These are phyloP conservation scores for Ganoderma lingzhi DNA, from an alignment of 1,284 basidiomycete genomes.

Conservation along the genomic window DNA sequence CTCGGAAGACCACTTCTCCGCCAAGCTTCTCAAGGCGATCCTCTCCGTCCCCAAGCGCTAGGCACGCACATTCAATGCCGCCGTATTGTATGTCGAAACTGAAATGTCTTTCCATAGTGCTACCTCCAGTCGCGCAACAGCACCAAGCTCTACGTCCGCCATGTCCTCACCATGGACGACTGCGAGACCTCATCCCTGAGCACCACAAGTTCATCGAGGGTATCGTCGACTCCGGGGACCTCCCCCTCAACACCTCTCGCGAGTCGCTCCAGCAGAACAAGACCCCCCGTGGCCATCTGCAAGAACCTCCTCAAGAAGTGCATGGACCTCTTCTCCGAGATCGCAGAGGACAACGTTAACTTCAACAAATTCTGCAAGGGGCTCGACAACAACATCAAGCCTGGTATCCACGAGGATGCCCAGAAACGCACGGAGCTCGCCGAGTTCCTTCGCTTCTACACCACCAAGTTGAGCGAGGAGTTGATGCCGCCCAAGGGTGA, in stretches of 20 bases:
- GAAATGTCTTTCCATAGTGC: conserved; percentile 59
- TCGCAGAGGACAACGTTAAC: conserved; percentile 99
- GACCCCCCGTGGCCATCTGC: conserved; percentile 99
- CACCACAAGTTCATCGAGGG: conserved; percentile 99
- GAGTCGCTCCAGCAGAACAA: conserved; percentile 99
- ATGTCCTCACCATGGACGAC: conserved; percentile 99
- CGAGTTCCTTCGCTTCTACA: conserved; percentile 99
- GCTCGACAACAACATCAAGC: conserved; percentile 98
- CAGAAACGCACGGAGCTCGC: conserved; percentile 99
- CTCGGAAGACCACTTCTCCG: conserved; percentile 99
- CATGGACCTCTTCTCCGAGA: conserved; percentile 94
- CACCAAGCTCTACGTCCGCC: conserved; percentile 99
- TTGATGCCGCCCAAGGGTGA: conserved; percentile 92
- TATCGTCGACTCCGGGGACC: conserved; percentile 99
- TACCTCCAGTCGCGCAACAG: conserved; percentile 99
- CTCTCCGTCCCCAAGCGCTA: conserved; percentile 96
- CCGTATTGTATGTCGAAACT: background rate
- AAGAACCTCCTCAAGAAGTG: conserved; percentile 99
- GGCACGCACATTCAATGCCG: conserved; percentile 45
- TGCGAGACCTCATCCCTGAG: conserved; percentile 99
- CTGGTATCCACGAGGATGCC: conserved; percentile 99
- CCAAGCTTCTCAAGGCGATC: conserved; percentile 99
- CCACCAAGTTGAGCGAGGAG: conserved; percentile 95
- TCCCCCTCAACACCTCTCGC: conserved; percentile 99
- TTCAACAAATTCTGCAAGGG: conserved; percentile 97